Percentiles rank a stretch among this genome's conserved stretches.
These are phyloP conservation scores for Plasmodium knowlesi DNA, from an alignment of 169 alveolate species.

Conservation along the genomic window DNA sequence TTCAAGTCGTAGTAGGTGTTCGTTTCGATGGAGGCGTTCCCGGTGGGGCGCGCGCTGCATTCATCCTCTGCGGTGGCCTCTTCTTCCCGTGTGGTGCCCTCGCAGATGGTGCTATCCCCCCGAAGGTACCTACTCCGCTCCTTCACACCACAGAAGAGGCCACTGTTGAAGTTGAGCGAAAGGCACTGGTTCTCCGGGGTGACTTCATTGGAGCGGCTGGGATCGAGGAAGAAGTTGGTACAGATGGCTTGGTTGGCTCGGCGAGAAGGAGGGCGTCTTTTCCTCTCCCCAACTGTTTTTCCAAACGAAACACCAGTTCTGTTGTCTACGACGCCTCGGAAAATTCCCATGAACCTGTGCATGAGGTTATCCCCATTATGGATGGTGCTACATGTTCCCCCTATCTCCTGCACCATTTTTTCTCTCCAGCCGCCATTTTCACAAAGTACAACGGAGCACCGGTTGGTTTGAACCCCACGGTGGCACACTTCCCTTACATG, in stretches of 20 bases:
- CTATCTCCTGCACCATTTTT: not conserved
- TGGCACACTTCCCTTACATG: not conserved
- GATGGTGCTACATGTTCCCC: not conserved
- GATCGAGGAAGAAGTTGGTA: not conserved
- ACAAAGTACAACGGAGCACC: not conserved
- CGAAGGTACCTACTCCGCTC: not conserved
- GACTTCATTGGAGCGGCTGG: constrained; percentile 1
- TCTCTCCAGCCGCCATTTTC: not conserved
- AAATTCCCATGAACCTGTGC: not conserved
- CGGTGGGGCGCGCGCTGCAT: not conserved
- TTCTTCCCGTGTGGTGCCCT: not conserved
- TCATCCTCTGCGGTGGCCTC: not conserved
- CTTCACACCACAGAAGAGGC: constrained; percentile 5
- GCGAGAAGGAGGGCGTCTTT: not conserved
- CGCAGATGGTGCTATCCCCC: not conserved
- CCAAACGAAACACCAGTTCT: not conserved
- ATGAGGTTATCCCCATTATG: not conserved
- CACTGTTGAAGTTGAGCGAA: not conserved
- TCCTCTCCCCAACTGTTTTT: not conserved
- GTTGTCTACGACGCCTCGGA: not conserved
- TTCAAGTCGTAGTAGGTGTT: not conserved
- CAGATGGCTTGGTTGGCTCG: not conserved
- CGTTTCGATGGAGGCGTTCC: not conserved
- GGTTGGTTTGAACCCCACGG: not conserved
- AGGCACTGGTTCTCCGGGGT: constrained; percentile 4